Percentiles rank a stretch among this genome's conserved stretches.
These are phyloP conservation scores for Fusarium pseudoanthophilum DNA, from an alignment of 2,329 filamentous ascomycete genomes.

Conservation along the genomic window DNA sequence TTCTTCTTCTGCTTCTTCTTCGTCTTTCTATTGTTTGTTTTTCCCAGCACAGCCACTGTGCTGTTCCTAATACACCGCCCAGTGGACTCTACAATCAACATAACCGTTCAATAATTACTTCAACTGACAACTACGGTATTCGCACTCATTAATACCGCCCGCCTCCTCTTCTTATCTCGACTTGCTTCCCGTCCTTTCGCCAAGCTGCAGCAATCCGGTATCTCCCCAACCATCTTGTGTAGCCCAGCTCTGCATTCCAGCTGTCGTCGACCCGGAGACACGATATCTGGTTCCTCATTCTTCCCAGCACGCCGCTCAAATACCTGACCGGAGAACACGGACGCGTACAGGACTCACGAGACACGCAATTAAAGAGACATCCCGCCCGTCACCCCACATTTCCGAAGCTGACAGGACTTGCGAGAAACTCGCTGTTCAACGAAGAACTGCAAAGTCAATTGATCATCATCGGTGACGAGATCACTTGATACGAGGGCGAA, in stretches of 20 bases:
- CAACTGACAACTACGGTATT: slow-evolving; percentile 29
- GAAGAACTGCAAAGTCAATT: slow-evolving; percentile 6
- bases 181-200: slow-evolving; percentile 9
- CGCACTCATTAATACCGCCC: slow-evolving; percentile 35
- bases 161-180: slow-evolving; percentile 26
- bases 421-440: slow-evolving; percentile 5
- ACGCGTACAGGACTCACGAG: slow-evolving; percentile 11
- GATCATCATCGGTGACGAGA: slow-evolving; percentile 24
- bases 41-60: slow-evolving; percentile 14
- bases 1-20: slow-evolving; percentile 20
- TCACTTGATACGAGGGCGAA: slow-evolving; percentile 31
- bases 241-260: slow-evolving; percentile 38
- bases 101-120: slow-evolving; percentile 28
- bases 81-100: slow-evolving; percentile 28
- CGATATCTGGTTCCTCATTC: slow-evolving; percentile 29
- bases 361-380: slow-evolving; percentile 8
- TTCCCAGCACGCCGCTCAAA: slow-evolving; percentile 8
- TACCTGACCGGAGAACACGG: not conserved
- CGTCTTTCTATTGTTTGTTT: slow-evolving; percentile 26
- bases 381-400: slow-evolving; percentile 22
- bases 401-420: slow-evolving; percentile 3
- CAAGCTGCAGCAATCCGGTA: slow-evolving; percentile 18
- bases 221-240: slow-evolving; percentile 18
- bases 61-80: slow-evolving; percentile 34
- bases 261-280: slow-evolving; percentile 37